Conservation (phyloP, 2,329 filamentous ascomycete genomes). For the Pyrenochaeta sp. region DNA sequence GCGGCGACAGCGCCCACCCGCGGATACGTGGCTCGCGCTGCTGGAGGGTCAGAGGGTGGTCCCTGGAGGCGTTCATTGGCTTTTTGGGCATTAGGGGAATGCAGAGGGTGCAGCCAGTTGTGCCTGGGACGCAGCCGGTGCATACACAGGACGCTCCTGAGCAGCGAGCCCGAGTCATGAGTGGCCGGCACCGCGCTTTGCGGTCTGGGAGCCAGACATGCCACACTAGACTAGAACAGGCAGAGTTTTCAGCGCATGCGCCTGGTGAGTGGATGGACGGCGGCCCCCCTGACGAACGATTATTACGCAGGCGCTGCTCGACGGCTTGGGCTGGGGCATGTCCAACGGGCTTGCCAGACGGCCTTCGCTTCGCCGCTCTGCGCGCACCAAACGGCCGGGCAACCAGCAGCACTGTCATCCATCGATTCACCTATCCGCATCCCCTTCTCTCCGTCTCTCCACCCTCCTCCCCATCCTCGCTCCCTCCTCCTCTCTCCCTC, state of each 20-base stretch:
- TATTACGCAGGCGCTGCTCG: constrained; percentile 21
- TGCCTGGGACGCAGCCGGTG: constrained; percentile 35
- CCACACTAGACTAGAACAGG: constrained; percentile 30
- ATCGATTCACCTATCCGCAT: constrained; percentile 2
- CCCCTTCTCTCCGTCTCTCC: constrained; percentile 20
- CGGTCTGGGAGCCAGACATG: constrained; percentile 23
- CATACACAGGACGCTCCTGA: constrained; percentile 10
- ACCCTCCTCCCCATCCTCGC: constrained; percentile 10
- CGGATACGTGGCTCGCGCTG: constrained; percentile 40
- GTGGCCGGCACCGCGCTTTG: constrained; percentile 28
- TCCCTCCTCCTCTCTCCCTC: constrained; percentile 13
- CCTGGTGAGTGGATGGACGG: constrained; percentile 23
- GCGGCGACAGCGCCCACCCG: constrained; percentile 1
- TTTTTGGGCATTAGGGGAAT: constrained; percentile 20
- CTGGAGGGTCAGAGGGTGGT: constrained; percentile 30
- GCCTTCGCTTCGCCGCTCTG: constrained; percentile 25
- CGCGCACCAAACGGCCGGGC: constrained; percentile 15
- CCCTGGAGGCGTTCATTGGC: constrained; percentile 37
- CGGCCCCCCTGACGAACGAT: constrained; percentile 26
- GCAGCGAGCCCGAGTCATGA: constrained; percentile 28
- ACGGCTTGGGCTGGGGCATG: neutral
- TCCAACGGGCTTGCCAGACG: constrained; percentile 7
- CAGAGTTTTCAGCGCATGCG: constrained; percentile 29
- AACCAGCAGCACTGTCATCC: constrained; percentile 17
- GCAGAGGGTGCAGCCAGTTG: constrained; percentile 28